Conservation (phyloP, 208 protist genomes). For the Porcisia hertigi region DNA sequence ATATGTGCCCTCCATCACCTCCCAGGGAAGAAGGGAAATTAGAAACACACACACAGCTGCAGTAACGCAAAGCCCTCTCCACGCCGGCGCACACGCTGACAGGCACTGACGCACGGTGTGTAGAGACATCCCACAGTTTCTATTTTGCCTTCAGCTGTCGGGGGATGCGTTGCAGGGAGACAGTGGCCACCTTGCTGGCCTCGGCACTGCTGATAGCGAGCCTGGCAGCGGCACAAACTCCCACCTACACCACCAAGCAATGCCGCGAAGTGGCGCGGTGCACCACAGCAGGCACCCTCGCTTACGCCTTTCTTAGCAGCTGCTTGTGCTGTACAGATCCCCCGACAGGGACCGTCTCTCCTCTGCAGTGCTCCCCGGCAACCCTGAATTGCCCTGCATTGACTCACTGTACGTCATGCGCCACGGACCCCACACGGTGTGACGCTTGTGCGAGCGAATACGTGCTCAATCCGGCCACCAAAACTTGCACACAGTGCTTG, state of each 20-base stretch:
- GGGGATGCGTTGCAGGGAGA: not conserved
- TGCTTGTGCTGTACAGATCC: not conserved
- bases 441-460: not conserved
- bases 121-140: too few species aligned
- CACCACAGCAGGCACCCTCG: not conserved
- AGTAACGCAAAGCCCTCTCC: too few species aligned
- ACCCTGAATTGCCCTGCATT: not conserved
- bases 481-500: not conserved
- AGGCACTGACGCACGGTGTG: too few species aligned
- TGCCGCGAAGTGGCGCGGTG: not conserved
- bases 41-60: too few species aligned
- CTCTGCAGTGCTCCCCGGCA: not conserved
- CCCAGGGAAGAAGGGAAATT: too few species aligned
- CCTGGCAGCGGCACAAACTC: constrained; percentile 1
- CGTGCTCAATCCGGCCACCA: not conserved
- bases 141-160: too few species aligned
- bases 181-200: not conserved
- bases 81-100: too few species aligned
- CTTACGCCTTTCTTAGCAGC: not conserved
- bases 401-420: constrained; percentile 3
- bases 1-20: too few species aligned
- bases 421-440: not conserved
- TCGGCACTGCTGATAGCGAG: not conserved
- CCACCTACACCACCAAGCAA: not conserved
- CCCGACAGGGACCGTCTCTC: not conserved